Conservation (phyloP, 805 yeast genomes). For the Metschnikowia cerradonensis region DNA sequence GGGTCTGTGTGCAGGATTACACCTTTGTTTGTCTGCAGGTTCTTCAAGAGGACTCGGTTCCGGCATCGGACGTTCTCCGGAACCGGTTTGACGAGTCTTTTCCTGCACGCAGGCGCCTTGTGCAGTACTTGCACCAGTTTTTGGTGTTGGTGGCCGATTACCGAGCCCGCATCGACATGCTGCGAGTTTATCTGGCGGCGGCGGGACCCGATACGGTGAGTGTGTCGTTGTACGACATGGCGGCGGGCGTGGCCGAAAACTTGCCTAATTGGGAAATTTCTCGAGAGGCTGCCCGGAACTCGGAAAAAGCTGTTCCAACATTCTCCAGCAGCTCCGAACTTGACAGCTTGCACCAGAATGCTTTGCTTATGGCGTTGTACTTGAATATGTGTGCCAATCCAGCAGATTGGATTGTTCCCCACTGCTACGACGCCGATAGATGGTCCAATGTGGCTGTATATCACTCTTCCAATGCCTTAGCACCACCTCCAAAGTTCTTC, state of each 20-base stretch:
- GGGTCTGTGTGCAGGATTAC: conserved; percentile 27
- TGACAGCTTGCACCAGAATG: conserved; percentile 25
- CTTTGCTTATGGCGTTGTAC: conserved; percentile 28
- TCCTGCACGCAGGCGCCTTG: conserved; percentile 18
- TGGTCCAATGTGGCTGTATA: conserved; percentile 20
- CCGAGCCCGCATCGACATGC: conserved; percentile 5
- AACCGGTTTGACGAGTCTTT: conserved; percentile 21
- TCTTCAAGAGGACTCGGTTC: conserved; percentile 20
- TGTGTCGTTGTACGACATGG: background rate
- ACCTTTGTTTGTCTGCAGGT: conserved; percentile 28
- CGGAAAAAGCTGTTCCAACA: too few relatives aligned
- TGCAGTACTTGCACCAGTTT: conserved; percentile 25
- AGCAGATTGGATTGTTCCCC: conserved; percentile 26
- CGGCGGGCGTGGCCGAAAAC: background rate
- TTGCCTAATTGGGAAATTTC: background rate
- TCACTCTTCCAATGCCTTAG: conserved; percentile 26
- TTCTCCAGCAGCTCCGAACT: background rate
- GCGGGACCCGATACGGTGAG: background rate
- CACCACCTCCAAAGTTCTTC: conserved; percentile 20
- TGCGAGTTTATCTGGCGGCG: background rate
- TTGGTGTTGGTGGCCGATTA: conserved; percentile 17
- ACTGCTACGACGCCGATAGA: conserved; percentile 6
- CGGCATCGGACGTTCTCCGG: conserved; percentile 15
- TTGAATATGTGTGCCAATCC: conserved; percentile 22
- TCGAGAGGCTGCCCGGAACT: background rate